Conservation (phyloP, 352 stramenopile genomes). For the Plasmopara muralis region DNA sequence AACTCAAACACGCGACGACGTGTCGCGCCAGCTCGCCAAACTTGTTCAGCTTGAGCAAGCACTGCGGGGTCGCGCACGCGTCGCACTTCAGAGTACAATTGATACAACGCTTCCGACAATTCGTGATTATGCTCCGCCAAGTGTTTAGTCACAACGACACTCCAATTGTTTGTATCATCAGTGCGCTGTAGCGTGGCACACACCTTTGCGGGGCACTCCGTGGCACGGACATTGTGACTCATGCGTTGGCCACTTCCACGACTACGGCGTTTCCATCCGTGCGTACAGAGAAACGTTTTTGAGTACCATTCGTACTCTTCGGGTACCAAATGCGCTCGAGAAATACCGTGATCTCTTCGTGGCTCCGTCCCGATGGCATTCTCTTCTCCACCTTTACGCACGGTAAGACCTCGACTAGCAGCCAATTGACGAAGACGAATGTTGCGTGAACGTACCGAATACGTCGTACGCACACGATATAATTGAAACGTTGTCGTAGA, state of each 20-base stretch:
- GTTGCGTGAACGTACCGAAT: constrained; percentile 59
- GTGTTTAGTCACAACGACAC: constrained; percentile 68
- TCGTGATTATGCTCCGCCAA: constrained; percentile 70
- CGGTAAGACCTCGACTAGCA: constrained; percentile 27
- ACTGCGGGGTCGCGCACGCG: constrained; percentile 54
- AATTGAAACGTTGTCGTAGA: constrained; percentile 57
- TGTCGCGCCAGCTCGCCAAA: constrained; percentile 51
- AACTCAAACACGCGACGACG: constrained; percentile 69
- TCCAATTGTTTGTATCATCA: constrained; percentile 31
- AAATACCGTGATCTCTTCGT: constrained; percentile 17
- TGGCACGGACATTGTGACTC: constrained; percentile 62
- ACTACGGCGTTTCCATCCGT: constrained; percentile 68
- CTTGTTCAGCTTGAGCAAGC: constrained; percentile 45
- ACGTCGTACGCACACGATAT: constrained; percentile 70
- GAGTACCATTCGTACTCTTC: constrained; percentile 67
- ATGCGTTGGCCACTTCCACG: constrained; percentile 62
- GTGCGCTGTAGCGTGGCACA: constrained; percentile 61
- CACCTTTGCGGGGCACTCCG: constrained; percentile 56
- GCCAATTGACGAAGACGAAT: constrained; percentile 44
- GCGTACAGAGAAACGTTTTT: constrained; percentile 75
- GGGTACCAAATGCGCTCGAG: constrained; percentile 43
- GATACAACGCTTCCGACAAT: constrained; percentile 43
- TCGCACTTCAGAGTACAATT: constrained; percentile 64
- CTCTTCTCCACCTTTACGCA: constrained; percentile 16
- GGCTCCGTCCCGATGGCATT: constrained; percentile 7